Conservation (phyloP, 2,329 filamentous ascomycete genomes). For the Fusarium secorum region DNA sequence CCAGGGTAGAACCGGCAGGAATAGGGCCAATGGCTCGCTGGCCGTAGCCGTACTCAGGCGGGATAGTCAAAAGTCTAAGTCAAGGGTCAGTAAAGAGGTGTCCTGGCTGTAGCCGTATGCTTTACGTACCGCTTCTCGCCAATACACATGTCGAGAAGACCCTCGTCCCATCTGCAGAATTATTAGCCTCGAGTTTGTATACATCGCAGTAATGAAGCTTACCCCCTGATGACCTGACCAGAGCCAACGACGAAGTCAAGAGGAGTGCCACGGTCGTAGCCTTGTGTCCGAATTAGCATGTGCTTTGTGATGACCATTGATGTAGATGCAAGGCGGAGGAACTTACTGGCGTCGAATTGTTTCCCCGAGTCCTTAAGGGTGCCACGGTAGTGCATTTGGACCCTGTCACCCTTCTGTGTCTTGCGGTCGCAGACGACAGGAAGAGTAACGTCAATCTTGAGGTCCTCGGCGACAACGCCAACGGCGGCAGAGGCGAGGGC, state of each 20-base stretch:
- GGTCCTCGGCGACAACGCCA: slow-evolving; percentile 62
- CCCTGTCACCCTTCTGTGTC: slow-evolving; percentile 76
- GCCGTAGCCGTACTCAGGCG: slow-evolving; percentile 87
- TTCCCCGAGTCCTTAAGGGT: slow-evolving; percentile 76
- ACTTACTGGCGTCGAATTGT: slow-evolving; percentile 80
- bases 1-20: slow-evolving; percentile 78
- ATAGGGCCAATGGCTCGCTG: slow-evolving; percentile 80
- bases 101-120: neutral
- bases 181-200: slow-evolving; percentile 30
- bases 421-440: slow-evolving; percentile 82
- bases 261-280: slow-evolving; percentile 78
- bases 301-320: neutral
- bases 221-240: slow-evolving; percentile 90
- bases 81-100: slow-evolving; percentile 17
- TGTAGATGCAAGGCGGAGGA: slow-evolving; percentile 8
- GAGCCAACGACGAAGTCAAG: slow-evolving; percentile 81
- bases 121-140: slow-evolving; percentile 77
- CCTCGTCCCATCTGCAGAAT: slow-evolving; percentile 79
- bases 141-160: slow-evolving; percentile 91
- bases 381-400: slow-evolving; percentile 89
- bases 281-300: slow-evolving; percentile 44
- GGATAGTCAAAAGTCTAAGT: slow-evolving; percentile 79
- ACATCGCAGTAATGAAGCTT: slow-evolving; percentile 41
- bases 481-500: slow-evolving; percentile 61
- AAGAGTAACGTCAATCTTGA: slow-evolving; percentile 80